Base-by-base conservation (phyloP, 169 alveolate genomes). In the Plasmodium chabaudi region DNA sequence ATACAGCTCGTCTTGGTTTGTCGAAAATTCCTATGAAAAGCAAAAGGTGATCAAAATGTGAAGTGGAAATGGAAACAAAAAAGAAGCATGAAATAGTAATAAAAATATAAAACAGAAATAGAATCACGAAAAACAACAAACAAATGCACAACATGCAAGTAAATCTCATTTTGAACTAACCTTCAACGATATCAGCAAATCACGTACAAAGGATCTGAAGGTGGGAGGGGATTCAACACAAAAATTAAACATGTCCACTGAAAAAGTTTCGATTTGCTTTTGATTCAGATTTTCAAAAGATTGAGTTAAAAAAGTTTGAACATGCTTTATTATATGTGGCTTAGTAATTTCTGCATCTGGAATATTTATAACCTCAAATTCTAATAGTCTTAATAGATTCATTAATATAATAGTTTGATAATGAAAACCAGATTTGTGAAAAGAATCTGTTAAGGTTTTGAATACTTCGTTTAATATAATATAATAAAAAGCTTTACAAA, bases 371-470 rank as follows among this genome's bases (percentile, higher is more conserved):
- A 82, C 87, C 39, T 93, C 93, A 63, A 92, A 93, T 63, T 94
- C 96, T 3, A 93, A 59, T 19, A 94, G 69, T 72, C 89, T 89
- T 69, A 94, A 87, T 65, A 94, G 55, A 21, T 93, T 90, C 88
- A 89, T 92, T 9, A 95, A 91, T 34, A 95, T 89, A 87, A 93
- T 93, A 4, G 97, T 95, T 89, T 97, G 98, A 51, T 94, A 94
- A 51, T 96, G 96, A 90, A 97, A 96, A 9, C 98, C 98, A 7
- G 97, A 94, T 88, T 95, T 96, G 70, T 97, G 98, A 73, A 96
- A 93, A 13, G 97, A 95, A 77, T 97, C 98, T 12, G 98, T 97
- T 91, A 97, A 88, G 10, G 97, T 96, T 42, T 93, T 89, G 51
- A 97, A 93, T 25, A 96, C 92, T 87, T 97, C 98, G 63, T 95